Percentiles rank a stretch among this genome's conserved stretches.
Evolutionary conservation across 179 eudicot genomes (phyloP).

Genomic region (Carnegiea gigantea): DNA sequence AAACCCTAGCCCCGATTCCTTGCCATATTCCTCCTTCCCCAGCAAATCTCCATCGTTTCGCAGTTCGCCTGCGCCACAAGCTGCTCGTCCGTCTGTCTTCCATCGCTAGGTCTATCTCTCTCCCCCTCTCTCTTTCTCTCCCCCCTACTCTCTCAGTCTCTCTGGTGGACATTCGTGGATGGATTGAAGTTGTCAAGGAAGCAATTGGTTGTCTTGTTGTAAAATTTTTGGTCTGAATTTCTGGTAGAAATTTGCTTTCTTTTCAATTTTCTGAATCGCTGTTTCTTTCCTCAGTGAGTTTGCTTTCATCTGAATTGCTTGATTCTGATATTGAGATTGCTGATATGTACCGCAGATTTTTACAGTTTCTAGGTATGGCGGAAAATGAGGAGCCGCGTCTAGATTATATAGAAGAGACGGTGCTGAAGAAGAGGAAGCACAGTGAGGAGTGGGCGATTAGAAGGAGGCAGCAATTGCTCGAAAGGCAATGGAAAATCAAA

Average conservation of each 20-base stretch:
- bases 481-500: slow-evolving; percentile 43
- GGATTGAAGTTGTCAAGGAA: too few relatives aligned
- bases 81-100: not conserved
- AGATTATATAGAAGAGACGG: slow-evolving; percentile 41
- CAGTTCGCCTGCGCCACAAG: not conserved
- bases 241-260: not conserved
- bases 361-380: slow-evolving; percentile 23
- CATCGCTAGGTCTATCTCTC: not conserved
- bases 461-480: slow-evolving; percentile 42
- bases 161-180: too few relatives aligned
- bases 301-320: not conserved
- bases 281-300: not conserved
- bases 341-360: not conserved
- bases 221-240: not conserved
- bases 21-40: not conserved
- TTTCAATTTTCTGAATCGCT: not conserved
- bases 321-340: not conserved
- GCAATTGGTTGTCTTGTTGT: too few relatives aligned
- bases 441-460: slow-evolving; percentile 49
- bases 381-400: slow-evolving; percentile 28
- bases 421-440: slow-evolving; percentile 46
- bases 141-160: too few relatives aligned
- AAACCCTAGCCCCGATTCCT: not conserved
- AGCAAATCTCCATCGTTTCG: too few relatives aligned
- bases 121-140: too few relatives aligned